Percentiles rank a stretch among this genome's conserved stretches.
phyloP scores from a whole-genome alignment of 352 stramenopile genomes.

The Phytophthora pseudosyringae region DNA sequence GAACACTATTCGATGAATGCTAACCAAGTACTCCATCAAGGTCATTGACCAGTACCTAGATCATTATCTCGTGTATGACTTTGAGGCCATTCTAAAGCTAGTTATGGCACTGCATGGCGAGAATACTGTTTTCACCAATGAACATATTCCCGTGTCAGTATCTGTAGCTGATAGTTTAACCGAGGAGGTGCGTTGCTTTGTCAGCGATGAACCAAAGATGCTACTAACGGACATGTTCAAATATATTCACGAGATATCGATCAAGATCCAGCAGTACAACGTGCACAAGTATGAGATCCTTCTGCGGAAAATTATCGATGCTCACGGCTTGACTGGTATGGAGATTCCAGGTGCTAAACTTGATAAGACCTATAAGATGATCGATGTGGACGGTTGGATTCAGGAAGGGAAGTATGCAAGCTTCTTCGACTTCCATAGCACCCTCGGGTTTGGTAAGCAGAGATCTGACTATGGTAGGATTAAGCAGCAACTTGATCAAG shows the following conservation, averaged over 20 bases:
- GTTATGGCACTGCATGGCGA: too few relatives aligned
- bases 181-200: slow-evolving; percentile 1
- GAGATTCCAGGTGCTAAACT: neutral
- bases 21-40: too few relatives aligned
- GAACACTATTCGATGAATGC: too few relatives aligned
- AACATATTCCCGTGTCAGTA: neutral
- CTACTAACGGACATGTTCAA: neutral
- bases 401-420: neutral
- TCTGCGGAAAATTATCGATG: too few relatives aligned
- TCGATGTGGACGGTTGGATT: neutral
- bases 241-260: neutral
- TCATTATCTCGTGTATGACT: neutral
- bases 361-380: neutral
- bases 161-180: slow-evolving; percentile 5
- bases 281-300: too few relatives aligned
- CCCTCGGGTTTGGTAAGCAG: too few relatives aligned
- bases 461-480: too few relatives aligned
- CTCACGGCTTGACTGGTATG: too few relatives aligned
- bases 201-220: slow-evolving; percentile 3
- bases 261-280: too few relatives aligned
- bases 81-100: neutral
- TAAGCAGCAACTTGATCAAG: too few relatives aligned
- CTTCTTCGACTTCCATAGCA: neutral
- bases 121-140: neutral
- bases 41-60: neutral